Evolutionary conservation across 73 alveolate genomes (phyloP).

Genomic region (Paramecium pentaurelia): DNA sequence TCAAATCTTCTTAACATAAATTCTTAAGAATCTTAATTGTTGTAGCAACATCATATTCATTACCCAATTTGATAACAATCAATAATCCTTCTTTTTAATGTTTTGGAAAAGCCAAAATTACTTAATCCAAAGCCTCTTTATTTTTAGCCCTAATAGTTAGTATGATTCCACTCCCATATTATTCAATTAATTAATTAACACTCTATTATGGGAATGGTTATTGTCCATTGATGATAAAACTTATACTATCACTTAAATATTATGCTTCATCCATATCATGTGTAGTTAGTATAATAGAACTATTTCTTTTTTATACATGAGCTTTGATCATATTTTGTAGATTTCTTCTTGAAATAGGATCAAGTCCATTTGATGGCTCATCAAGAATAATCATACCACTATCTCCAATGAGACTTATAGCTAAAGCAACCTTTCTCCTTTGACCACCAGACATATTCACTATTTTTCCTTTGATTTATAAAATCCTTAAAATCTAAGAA

Average conservation of each 20-base stretch:
- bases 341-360: conserved; percentile 81
- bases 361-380: conserved; percentile 85
- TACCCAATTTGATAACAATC: background rate
- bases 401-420: conserved; percentile 76
- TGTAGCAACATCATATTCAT: background rate
- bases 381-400: conserved; percentile 71
- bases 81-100: background rate
- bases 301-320: conserved; percentile 29
- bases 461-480: background rate
- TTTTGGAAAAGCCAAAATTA: background rate
- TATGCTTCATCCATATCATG: conserved; percentile 95
- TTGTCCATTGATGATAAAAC: conserved; percentile 78
- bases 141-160: background rate
- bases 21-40: background rate
- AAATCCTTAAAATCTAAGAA: background rate
- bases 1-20: background rate
- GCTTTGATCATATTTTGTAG: conserved; percentile 73
- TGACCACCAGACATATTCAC: conserved; percentile 77
- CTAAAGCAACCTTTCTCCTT: conserved; percentile 77
- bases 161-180: background rate
- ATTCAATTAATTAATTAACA: background rate
- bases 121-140: background rate
- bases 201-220: background rate
- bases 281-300: conserved; percentile 75
- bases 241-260: conserved; percentile 82